A percentile compares a stretch with the other conserved stretches of the same genome.
Conservation (phyloP, 208 protist species). For the Leishmania major region DNA sequence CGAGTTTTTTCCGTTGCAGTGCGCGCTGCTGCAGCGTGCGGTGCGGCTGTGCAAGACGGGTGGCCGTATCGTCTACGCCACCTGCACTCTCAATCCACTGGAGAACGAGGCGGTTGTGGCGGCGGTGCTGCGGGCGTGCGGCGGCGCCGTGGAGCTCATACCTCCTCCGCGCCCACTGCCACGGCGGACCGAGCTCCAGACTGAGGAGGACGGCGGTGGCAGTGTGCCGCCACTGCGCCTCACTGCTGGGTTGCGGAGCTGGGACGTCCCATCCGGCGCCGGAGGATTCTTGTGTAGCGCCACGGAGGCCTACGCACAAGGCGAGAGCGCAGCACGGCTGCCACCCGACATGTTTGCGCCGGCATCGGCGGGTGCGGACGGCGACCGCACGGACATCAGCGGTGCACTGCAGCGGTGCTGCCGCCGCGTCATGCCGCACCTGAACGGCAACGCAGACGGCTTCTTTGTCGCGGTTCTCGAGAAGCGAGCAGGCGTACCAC, state of each 20-base stretch:
- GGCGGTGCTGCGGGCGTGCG: slow-evolving; percentile 54
- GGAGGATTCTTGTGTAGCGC: slow-evolving; percentile 58
- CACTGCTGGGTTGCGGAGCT: slow-evolving; percentile 44
- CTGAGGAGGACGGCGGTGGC: background rate
- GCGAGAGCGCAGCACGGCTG: slow-evolving; percentile 19
- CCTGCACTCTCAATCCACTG: slow-evolving; percentile 96
- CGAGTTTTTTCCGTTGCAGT: slow-evolving; percentile 75
- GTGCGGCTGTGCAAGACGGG: slow-evolving; percentile 62
- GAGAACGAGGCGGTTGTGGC: slow-evolving; percentile 96
- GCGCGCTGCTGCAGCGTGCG: slow-evolving; percentile 71
- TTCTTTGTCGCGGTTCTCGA: slow-evolving; percentile 77
- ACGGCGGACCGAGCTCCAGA: background rate
- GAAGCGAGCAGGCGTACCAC: slow-evolving; percentile 9
- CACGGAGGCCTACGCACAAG: slow-evolving; percentile 44
- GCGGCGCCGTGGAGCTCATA: slow-evolving; percentile 49
- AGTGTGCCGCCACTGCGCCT: slow-evolving; percentile 27
- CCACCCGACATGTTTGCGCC: slow-evolving; percentile 45
- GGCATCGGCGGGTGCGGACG: background rate
- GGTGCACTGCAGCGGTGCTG: slow-evolving; percentile 42
- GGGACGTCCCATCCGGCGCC: slow-evolving; percentile 62
- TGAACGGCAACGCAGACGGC: slow-evolving; percentile 61
- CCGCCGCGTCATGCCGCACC: slow-evolving; percentile 74
- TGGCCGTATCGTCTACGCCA: slow-evolving; percentile 94
- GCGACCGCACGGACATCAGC: slow-evolving; percentile 6
- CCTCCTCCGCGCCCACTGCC: slow-evolving; percentile 24